Evolutionary conservation across 805 yeast genomes (phyloP).

Genomic region (Komagataella ulmi): DNA sequence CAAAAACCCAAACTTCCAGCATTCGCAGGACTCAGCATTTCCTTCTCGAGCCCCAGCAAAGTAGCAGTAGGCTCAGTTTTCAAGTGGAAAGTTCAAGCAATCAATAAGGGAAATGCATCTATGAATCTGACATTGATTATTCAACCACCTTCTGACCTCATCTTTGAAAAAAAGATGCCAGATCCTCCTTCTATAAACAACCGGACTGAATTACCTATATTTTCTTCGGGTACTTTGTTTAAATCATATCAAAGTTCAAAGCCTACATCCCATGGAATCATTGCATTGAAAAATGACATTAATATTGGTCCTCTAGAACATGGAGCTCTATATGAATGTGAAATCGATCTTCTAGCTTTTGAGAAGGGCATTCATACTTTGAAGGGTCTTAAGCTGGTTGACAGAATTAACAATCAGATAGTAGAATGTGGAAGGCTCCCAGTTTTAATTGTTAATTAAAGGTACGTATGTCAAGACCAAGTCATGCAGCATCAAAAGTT

Average conservation of each 20-base stretch:
- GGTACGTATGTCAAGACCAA: slow-evolving; percentile 22
- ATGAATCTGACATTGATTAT: slow-evolving; percentile 39
- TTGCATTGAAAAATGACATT: slow-evolving; percentile 54
- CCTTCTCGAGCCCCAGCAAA: slow-evolving; percentile 49
- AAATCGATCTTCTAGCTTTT: slow-evolving; percentile 44
- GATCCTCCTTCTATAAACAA: slow-evolving; percentile 14
- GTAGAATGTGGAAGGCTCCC: slow-evolving; percentile 58
- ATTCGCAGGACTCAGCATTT: slow-evolving; percentile 26
- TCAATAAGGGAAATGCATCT: slow-evolving; percentile 40
- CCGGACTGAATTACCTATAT: slow-evolving; percentile 15
- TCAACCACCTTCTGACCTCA: slow-evolving; percentile 20
- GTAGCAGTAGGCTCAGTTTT: slow-evolving; percentile 47
- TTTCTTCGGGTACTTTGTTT: slow-evolving; percentile 13
- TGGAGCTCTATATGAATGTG: slow-evolving; percentile 50
- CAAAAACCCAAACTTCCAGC: slow-evolving; percentile 10
- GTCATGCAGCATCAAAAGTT: slow-evolving; percentile 3
- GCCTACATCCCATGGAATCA: slow-evolving; percentile 35
- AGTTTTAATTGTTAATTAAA: slow-evolving; percentile 45
- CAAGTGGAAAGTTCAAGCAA: slow-evolving; percentile 52
- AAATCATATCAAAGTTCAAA: slow-evolving; percentile 12
- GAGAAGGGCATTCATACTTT: slow-evolving; percentile 52
- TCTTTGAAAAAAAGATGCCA: slow-evolving; percentile 22
- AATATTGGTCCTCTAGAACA: slow-evolving; percentile 49
- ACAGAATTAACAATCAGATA: slow-evolving; percentile 49
- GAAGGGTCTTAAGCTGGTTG: slow-evolving; percentile 54